Conservation (phyloP, 75 land plant genomes). For the Azolla pinnata region DNA sequence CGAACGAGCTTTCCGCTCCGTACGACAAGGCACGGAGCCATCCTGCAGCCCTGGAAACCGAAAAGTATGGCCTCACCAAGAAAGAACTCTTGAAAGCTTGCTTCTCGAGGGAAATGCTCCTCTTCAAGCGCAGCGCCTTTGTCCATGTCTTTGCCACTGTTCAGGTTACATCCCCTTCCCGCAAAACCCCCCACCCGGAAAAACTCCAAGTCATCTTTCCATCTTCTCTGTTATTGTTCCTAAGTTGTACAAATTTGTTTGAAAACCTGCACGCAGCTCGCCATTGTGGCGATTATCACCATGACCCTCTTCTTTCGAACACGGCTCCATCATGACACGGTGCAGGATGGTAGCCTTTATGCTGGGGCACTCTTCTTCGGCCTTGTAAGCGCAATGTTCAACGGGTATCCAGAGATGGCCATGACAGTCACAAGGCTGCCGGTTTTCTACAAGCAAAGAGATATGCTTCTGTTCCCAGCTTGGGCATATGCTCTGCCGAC, state of each 20-base stretch:
- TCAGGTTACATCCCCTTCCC: too few species aligned
- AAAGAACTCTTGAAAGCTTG: slow-evolving; percentile 53
- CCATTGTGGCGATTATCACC: slow-evolving; percentile 19
- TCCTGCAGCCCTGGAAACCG: slow-evolving; percentile 49
- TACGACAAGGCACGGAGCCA: slow-evolving; percentile 60
- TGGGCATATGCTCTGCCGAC: slow-evolving; percentile 51
- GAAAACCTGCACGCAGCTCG: slow-evolving; percentile 6
- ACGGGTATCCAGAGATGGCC: slow-evolving; percentile 39
- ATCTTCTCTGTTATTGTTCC: too few species aligned
- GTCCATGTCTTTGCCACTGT: slow-evolving; percentile 47
- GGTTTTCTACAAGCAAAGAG: slow-evolving; percentile 65
- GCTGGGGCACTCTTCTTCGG: slow-evolving; percentile 38
- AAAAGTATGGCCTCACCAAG: slow-evolving; percentile 43
- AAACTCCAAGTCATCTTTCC: too few species aligned
- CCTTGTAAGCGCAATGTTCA: slow-evolving; percentile 35
- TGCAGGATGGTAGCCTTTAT: slow-evolving; percentile 22
- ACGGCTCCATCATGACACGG: slow-evolving; percentile 14
- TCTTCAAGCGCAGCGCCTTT: slow-evolving; percentile 58
- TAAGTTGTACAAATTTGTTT: background rate
- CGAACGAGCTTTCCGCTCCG: slow-evolving; percentile 37
- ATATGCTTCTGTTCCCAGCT: slow-evolving; percentile 39
- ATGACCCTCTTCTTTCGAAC: slow-evolving; percentile 44
- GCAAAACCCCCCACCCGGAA: too few species aligned
- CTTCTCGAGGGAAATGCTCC: slow-evolving; percentile 35
- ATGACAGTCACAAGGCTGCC: slow-evolving; percentile 36